Base-by-base conservation (phyloP, 768 basidiomycete genomes). In the Candolleomyces efflorescens region DNA sequence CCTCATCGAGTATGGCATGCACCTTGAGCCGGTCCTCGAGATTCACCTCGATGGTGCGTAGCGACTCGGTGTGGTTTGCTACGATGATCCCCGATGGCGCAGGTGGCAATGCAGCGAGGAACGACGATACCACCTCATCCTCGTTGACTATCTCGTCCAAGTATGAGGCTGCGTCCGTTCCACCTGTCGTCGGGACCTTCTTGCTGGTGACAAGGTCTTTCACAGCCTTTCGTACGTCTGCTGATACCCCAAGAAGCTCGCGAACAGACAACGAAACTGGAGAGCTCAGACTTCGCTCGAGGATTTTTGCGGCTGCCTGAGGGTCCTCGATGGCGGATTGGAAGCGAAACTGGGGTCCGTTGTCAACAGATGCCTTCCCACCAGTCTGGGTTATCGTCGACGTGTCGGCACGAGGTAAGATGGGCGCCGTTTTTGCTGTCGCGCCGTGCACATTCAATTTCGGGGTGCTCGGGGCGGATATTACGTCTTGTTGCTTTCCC, bases 1-100 rank as follows among this genome's bases (percentile, higher is more conserved):
- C 65, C 0, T 60, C 49, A 32, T 67, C 65, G 7, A 64, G 39
- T 23, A 64, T 58, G 2, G 57, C 63, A 22, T 61, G 49, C 3
- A 62, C 51, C 2, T 18, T 55, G 13, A 63, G 5, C 10, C 43
- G 18, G 22, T 49, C 59, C 22, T 55, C 59, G 11, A 65, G 24
- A 7, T 39, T 41, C 0, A 62, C 47, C 37, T 60, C 57, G 7
- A 67, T 50, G 1, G 59, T 59, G 5, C 62, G 26, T 1, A 67
- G 59, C 5, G 59, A 46, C 32, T 64, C 63, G 17, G 51, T 50
- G n/a, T 62, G 53, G 7, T 60, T 58, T 0, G 64, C 62, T 0
- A 60, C 55, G 3, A 64, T 49, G 2, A 64, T 17, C 3, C 41
- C 50, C 0, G 36, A 26, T 2, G 15, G 5, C 26, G 27, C 15